These are phyloP conservation scores for Fusarium luffae DNA, from an alignment of 2,329 filamentous ascomycete genomes.

Conservation along the genomic window DNA sequence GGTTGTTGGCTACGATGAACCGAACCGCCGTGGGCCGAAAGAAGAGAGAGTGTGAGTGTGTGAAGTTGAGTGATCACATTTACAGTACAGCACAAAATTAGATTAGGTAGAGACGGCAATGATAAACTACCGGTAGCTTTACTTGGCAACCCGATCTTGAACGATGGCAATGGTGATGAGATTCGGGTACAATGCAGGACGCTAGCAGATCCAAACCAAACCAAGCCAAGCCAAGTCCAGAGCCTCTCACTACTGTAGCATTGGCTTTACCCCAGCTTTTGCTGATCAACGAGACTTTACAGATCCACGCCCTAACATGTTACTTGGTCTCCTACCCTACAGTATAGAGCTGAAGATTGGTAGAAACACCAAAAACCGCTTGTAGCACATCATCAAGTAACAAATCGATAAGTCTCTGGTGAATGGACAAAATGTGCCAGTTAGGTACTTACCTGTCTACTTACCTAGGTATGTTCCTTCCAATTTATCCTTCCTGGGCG, in stretches of 20 bases:
- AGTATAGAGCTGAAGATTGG: background rate
- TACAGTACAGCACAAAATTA: background rate
- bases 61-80: background rate
- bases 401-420: background rate
- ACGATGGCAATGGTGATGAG: background rate
- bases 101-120: background rate
- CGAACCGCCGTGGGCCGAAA: background rate
- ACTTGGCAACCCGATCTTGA: constrained; percentile 23
- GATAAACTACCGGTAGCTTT: background rate
- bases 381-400: background rate
- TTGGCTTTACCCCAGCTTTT: constrained; percentile 12
- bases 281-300: background rate
- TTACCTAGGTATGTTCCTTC: background rate
- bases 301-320: background rate
- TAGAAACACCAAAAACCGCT: constrained; percentile 25
- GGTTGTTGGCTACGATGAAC: background rate
- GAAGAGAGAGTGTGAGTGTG: background rate
- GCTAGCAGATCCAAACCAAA: constrained; percentile 3
- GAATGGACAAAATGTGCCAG: background rate
- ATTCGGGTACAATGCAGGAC: background rate
- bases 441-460: background rate
- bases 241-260: background rate
- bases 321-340: background rate
- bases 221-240: background rate
- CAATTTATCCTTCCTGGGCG: background rate